Percentiles rank a stretch among this genome's conserved stretches.
Evolutionary conservation across 306 rosid genomes (phyloP).

Genomic region (Sindora glabra): DNA sequence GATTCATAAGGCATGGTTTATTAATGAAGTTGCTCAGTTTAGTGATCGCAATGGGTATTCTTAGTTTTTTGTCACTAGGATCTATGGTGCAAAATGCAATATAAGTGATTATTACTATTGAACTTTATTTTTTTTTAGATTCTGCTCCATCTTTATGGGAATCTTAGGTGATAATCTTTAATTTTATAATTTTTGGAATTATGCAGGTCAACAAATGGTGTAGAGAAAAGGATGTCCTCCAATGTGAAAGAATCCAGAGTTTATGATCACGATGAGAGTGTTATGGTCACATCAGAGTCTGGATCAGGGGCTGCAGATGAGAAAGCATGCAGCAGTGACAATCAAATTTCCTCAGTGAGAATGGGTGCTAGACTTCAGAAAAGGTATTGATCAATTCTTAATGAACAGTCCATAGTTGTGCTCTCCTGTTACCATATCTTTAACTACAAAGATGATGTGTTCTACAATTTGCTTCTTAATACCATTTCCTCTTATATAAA

Average conservation of each 20-base stretch:
- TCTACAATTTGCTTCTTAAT: too few species aligned
- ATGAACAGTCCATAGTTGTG: background rate
- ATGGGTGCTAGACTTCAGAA: conserved; percentile 38
- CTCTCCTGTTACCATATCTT: background rate
- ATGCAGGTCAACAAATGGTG: conserved; percentile 49
- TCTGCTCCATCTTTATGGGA: background rate
- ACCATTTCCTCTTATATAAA: too few species aligned
- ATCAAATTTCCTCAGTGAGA: conserved; percentile 48
- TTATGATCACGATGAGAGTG: conserved; percentile 38
- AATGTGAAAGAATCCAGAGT: conserved; percentile 39
- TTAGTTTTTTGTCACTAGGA: too few species aligned
- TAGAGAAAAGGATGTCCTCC: conserved; percentile 32
- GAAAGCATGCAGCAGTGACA: conserved; percentile 69
- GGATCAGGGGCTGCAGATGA: conserved; percentile 70
- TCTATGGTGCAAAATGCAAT: background rate
- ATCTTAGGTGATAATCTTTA: background rate
- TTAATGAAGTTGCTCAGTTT: background rate
- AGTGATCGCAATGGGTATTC: background rate
- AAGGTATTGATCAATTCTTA: conserved; percentile 30
- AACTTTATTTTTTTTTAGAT: background rate
- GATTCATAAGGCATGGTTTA: background rate
- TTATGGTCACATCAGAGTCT: conserved; percentile 63
- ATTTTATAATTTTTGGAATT: background rate
- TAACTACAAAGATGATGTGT: too few species aligned
- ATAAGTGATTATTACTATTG: background rate